A percentile compares a stretch with the other conserved stretches of the same genome.
These are phyloP conservation scores for Penicillium macrosclerotiorum DNA, from an alignment of 495 filamentous ascomycete species.

Conservation along the genomic window DNA sequence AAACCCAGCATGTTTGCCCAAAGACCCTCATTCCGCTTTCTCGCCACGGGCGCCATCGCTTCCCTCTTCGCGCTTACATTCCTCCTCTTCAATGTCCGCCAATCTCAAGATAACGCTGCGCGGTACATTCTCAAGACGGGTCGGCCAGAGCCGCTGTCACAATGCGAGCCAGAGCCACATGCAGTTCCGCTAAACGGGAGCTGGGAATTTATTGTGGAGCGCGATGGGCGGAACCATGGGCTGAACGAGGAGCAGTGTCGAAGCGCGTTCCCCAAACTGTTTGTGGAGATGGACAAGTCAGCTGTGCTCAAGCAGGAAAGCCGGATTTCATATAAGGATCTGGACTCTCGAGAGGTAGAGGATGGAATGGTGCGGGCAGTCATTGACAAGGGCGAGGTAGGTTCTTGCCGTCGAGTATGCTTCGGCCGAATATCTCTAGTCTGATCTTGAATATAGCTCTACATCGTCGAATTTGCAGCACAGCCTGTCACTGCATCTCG, in stretches of 20 bases:
- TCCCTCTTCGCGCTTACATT: constrained; percentile 32
- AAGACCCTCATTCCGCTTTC: constrained; percentile 31
- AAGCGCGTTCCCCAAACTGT: constrained; percentile 45
- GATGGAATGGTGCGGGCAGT: constrained; percentile 41
- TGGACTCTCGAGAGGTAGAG: constrained; percentile 28
- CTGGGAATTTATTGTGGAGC: constrained; percentile 35
- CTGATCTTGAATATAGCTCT: constrained; percentile 24
- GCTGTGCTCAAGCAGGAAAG: constrained; percentile 15
- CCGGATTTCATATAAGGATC: constrained; percentile 29
- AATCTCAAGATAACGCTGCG: constrained; percentile 16
- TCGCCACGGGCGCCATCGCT: constrained; percentile 29
- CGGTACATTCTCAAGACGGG: constrained; percentile 25
- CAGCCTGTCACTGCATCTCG: constrained; percentile 35
- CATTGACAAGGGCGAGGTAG: constrained; percentile 41
- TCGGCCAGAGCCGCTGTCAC: background rate
- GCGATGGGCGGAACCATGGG: constrained; percentile 39
- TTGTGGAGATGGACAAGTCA: constrained; percentile 42
- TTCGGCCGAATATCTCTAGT: background rate
- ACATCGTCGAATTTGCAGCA: constrained; percentile 35
- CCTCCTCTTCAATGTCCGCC: constrained; percentile 21
- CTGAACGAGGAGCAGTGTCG: constrained; percentile 41
- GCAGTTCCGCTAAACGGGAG: constrained; percentile 5
- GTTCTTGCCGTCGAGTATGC: background rate
- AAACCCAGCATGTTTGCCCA: constrained; percentile 23
- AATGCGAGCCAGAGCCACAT: background rate